phyloP scores from a whole-genome alignment of 2,329 filamentous ascomycete species.

The Dactylella cylindrospora region DNA sequence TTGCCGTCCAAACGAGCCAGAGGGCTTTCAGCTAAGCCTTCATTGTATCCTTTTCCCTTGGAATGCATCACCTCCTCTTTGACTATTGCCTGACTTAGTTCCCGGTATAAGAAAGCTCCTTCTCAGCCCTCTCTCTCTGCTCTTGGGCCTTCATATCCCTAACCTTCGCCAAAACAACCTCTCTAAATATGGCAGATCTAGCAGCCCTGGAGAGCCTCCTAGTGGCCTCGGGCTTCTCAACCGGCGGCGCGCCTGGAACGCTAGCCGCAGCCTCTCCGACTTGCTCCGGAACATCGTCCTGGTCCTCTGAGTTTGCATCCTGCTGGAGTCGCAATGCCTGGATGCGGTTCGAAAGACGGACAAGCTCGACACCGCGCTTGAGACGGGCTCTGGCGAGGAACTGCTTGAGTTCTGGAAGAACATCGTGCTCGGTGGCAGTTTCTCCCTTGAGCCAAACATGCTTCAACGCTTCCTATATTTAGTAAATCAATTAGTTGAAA shows the following conservation, averaged over 20 bases:
- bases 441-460: conserved; percentile 90
- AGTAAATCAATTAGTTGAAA: conserved; percentile 10
- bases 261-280: conserved; percentile 61
- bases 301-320: conserved; percentile 66
- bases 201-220: conserved; percentile 59
- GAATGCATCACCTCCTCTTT: not conserved
- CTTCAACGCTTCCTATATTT: conserved; percentile 67
- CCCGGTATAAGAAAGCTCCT: conserved; percentile 49
- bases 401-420: conserved; percentile 93
- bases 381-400: conserved; percentile 91
- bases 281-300: conserved; percentile 71
- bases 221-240: conserved; percentile 54
- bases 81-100: conserved; percentile 11
- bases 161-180: conserved; percentile 91
- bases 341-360: conserved; percentile 95
- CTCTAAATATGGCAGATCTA: conserved; percentile 75
- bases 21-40: not conserved
- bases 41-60: conserved; percentile 12
- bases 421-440: conserved; percentile 90
- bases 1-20: conserved; percentile 6
- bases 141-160: conserved; percentile 87
- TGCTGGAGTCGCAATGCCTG: conserved; percentile 91
- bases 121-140: conserved; percentile 66
- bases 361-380: conserved; percentile 88
- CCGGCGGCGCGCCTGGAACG: conserved; percentile 57